These are phyloP conservation scores for Dimocarpus longan DNA, from an alignment of 345 rosid genomes.

Conservation along the genomic window DNA sequence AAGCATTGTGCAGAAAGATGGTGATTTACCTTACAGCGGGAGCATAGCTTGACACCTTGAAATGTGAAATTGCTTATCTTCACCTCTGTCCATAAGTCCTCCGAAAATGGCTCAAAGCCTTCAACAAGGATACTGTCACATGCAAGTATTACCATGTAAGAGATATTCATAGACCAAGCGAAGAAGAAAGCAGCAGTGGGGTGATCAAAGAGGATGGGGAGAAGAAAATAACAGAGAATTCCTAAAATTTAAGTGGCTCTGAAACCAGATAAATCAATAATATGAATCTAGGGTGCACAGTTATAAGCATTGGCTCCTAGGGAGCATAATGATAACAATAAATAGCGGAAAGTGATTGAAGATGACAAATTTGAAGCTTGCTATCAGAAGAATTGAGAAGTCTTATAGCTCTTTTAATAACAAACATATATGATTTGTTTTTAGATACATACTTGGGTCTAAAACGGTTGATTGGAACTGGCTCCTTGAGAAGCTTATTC, in stretches of 20 bases:
- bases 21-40: slow-evolving; percentile 78
- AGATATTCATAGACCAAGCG: not conserved
- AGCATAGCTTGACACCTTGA: slow-evolving; percentile 67
- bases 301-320: not conserved
- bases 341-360: not conserved
- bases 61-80: slow-evolving; percentile 54
- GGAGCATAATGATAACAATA: not conserved
- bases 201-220: not conserved
- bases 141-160: slow-evolving; percentile 5
- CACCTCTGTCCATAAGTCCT: slow-evolving; percentile 84
- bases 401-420: not conserved
- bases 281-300: slow-evolving; percentile 2
- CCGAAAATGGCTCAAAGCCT: slow-evolving; percentile 84
- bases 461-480: slow-evolving; percentile 82
- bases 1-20: slow-evolving; percentile 2
- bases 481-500: slow-evolving; percentile 70
- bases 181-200: not conserved
- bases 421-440: slow-evolving; percentile 4
- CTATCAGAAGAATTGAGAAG: not conserved
- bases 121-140: slow-evolving; percentile 68
- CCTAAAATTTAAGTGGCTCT: not conserved
- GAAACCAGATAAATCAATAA: not conserved
- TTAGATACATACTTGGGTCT: slow-evolving; percentile 74
- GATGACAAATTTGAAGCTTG: not conserved
- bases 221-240: slow-evolving; percentile 10